Evolutionary conservation across 495 filamentous ascomycete genomes (phyloP).

Genomic region (Aspergillus cavernicola): DNA sequence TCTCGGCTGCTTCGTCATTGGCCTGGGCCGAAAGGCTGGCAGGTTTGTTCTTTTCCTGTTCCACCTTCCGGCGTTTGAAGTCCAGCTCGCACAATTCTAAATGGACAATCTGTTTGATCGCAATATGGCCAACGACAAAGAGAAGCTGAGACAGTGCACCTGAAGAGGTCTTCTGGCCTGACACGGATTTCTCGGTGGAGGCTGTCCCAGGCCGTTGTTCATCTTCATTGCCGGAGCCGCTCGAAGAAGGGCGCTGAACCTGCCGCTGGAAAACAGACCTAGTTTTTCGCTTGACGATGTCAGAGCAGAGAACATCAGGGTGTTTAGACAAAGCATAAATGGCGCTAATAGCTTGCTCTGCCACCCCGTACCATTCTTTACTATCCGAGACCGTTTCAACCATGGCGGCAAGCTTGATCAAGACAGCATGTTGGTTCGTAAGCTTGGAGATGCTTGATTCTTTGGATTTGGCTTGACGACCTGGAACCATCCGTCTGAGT

Average conservation of each 20-base stretch:
- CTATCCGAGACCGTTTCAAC: slow-evolving; percentile 79
- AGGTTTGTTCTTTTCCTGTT: slow-evolving; percentile 80
- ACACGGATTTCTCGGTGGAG: slow-evolving; percentile 26
- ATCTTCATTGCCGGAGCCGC: slow-evolving; percentile 28
- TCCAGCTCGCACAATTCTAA: slow-evolving; percentile 95
- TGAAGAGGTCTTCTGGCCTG: slow-evolving; percentile 45
- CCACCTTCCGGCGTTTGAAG: slow-evolving; percentile 93
- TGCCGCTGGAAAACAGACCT: slow-evolving; percentile 66
- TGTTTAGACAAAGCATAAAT: slow-evolving; percentile 95
- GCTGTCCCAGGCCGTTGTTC: slow-evolving; percentile 48
- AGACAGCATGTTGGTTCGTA: slow-evolving; percentile 85
- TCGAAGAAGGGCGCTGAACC: slow-evolving; percentile 31
- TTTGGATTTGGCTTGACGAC: slow-evolving; percentile 66
- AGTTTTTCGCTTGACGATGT: slow-evolving; percentile 84
- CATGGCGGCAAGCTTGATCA: slow-evolving; percentile 75
- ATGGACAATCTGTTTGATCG: slow-evolving; percentile 99
- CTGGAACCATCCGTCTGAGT: slow-evolving; percentile 82
- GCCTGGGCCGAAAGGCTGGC: slow-evolving; percentile 44
- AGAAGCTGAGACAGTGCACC: slow-evolving; percentile 83
- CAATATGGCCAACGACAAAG: slow-evolving; percentile 94
- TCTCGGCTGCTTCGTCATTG: slow-evolving; percentile 46
- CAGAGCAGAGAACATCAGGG: slow-evolving; percentile 89
- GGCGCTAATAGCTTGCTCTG: slow-evolving; percentile 92
- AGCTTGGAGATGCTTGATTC: slow-evolving; percentile 74
- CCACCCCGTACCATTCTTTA: slow-evolving; percentile 97